Base-by-base conservation (phyloP, 305 asterid genomes). In the Plantago coronopus region DNA sequence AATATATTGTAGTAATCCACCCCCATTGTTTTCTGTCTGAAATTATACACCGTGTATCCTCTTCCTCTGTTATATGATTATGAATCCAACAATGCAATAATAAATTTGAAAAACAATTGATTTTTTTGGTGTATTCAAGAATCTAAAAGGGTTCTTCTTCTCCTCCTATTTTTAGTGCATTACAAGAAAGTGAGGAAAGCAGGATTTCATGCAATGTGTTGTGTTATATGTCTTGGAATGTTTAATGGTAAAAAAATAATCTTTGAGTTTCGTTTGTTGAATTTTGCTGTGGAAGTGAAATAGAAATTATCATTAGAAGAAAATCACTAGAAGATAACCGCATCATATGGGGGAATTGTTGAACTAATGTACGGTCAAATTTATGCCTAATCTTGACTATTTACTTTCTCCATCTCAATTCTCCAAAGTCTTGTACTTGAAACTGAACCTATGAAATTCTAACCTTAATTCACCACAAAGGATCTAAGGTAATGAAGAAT, bases 1-100 rank as follows among this genome's bases (percentile, higher is more conserved):
- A 91, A 70, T 51, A 74, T 71, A 17, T 78, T 75, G 63, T 91
- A 91, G 67, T 86, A 88, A 88, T 91, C 96, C 81, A 82, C 74
- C 62, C 89, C 95, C 95, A 82, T 88, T 7, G 49, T 11, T 61
- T 46, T 55, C 7, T 15, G 17, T 16, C 21, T 27, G 8, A 55
- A n/a, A 29, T 5, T 54, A n/a, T 58, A 17, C 25, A 29, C 55
- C n/a, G 14, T 7, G 49, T 3, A 37, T 47, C 17, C 40, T 58
- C 37, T 4, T 44, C 48, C 29, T 37, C 49, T 15, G 31, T 27
- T 55, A 43, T 67, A 50, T 44, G 57, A 55, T 49, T 48, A 18
- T 53, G 38, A 27, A 27, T 48, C 25, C 7, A 44, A 29, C 5
- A 5, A 15, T 11, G 37, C 29, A 19, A 53, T 13, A 14, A 16